Conservation (phyloP, 768 basidiomycete species). For the Boletus rufocinnamomeus region DNA sequence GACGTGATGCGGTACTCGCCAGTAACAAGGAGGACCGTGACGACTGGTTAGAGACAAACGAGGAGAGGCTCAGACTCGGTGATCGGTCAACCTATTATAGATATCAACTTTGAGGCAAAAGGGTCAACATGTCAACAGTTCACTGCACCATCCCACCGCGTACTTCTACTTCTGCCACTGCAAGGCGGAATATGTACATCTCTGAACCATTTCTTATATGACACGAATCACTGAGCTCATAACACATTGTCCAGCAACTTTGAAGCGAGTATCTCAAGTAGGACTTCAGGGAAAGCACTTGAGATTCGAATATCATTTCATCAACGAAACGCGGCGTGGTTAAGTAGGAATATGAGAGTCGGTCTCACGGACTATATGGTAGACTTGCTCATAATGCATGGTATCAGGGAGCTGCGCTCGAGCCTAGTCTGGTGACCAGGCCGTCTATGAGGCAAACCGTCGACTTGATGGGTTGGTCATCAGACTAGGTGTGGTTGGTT, state of each 20-base stretch:
- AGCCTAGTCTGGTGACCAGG: no score
- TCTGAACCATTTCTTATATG: neutral
- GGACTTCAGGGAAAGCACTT: neutral
- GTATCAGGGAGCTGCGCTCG: no score
- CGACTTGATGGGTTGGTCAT: no score
- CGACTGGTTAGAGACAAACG: constrained; percentile 16
- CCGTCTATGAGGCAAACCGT: no score
- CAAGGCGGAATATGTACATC: neutral
- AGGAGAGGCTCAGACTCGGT: constrained; percentile 27
- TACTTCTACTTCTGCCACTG: no score
- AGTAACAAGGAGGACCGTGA: constrained; percentile 16
- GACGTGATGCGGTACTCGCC: constrained; percentile 37
- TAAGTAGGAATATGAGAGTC: neutral
- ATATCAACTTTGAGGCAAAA: constrained; percentile 28
- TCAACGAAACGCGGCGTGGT: neutral
- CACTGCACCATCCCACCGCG: neutral
- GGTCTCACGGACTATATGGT: no score
- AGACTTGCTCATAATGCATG: no score
- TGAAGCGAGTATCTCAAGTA: neutral
- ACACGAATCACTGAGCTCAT: neutral
- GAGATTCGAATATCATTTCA: neutral
- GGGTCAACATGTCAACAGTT: neutral
- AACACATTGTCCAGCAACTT: neutral
- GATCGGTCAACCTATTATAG: constrained; percentile 34
- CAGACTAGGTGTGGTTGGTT: no score